A percentile compares a stretch with the other conserved stretches of the same genome.
Evolutionary conservation across 1,139 yeast genomes (phyloP).

Genomic region (Geotrichum australiense): DNA sequence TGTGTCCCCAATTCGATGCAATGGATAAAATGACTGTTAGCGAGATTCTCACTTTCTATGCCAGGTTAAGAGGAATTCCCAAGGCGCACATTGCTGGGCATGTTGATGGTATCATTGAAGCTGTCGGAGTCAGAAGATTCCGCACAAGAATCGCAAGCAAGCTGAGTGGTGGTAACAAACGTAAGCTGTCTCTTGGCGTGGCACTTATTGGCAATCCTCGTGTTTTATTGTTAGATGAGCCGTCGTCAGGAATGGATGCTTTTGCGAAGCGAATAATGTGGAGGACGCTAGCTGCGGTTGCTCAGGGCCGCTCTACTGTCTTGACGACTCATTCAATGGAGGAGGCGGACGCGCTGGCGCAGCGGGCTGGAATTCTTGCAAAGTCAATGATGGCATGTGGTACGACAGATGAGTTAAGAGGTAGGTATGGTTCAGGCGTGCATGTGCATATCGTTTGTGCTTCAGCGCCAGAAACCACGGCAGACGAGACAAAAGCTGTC

Average conservation of each 20-base stretch:
- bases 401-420: constrained; percentile 27
- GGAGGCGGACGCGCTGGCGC: constrained; percentile 37
- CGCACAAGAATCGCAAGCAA: constrained; percentile 31
- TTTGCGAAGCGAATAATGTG: constrained; percentile 42
- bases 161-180: constrained; percentile 97
- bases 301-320: constrained; percentile 32
- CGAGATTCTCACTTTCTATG: constrained; percentile 33
- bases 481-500: constrained; percentile 25
- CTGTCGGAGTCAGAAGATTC: constrained; percentile 34
- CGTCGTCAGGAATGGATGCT: constrained; percentile 83
- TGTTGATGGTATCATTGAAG: constrained; percentile 53
- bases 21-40: constrained; percentile 35
- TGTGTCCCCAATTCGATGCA: constrained; percentile 38
- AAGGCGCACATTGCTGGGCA: constrained; percentile 70
- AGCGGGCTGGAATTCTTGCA: constrained; percentile 35
- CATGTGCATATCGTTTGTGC: constrained; percentile 31
- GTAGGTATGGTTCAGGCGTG: constrained; percentile 27
- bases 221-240: constrained; percentile 90
- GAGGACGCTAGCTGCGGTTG: constrained; percentile 31
- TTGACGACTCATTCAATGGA: constrained; percentile 38
- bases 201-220: constrained; percentile 92
- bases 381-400: constrained; percentile 33
- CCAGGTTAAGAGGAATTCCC: constrained; percentile 31
- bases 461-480: constrained; percentile 27
- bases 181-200: constrained; percentile 93